Base-by-base conservation (phyloP, 305 asterid genomes). In the Fraxinus velutina region DNA sequence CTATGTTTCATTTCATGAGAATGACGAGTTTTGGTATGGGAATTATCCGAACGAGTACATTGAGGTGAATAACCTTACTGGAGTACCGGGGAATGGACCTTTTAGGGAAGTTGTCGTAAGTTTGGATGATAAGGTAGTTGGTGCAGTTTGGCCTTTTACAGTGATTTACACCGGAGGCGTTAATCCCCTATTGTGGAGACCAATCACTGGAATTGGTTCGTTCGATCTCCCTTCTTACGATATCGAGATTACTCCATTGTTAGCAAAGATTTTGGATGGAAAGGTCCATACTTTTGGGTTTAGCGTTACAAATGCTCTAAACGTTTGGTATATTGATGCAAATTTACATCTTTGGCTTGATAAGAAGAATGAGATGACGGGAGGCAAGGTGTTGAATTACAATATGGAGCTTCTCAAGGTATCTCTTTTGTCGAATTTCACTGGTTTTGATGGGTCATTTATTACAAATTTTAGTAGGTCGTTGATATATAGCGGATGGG, bases 291-390 rank as follows among this genome's bases (percentile, higher is more conserved):
- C 77, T 42, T 77, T 95, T 7, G 84, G 86, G 1, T 94, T 95
- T 37, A 76, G 90, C 15, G 98, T 92, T 76, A 91, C 94, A 0
- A 92, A 92, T 72, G 98, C 95, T 13, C 81, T 92, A 75, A 94
- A 92, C 70, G 97, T 92, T 2, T 95, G 99, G 99, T 95, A 88
- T 27, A 55, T 95, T 39, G 93, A 93, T 81, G 98, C 98, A n/a
- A 95, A 94, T 90, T 83, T 95, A 91, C 99, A 95, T 79, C 89
- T 95, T 62, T 95, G 98, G 99, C 78, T 95, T 87, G 99, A 95
- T 37, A 62, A 42, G 34, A 86, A 84, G 83, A 87, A 89, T 21
- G 83, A 52, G 19, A 89, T 47, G 75, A 90, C 92, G 10, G 82
- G 83, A 29, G 99, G 95, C 80, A 86, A 88, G 89, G 62, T 92